Evolutionary conservation across 306 rosid species (phyloP).

Genomic region (Oxytropis ochrocephala): DNA sequence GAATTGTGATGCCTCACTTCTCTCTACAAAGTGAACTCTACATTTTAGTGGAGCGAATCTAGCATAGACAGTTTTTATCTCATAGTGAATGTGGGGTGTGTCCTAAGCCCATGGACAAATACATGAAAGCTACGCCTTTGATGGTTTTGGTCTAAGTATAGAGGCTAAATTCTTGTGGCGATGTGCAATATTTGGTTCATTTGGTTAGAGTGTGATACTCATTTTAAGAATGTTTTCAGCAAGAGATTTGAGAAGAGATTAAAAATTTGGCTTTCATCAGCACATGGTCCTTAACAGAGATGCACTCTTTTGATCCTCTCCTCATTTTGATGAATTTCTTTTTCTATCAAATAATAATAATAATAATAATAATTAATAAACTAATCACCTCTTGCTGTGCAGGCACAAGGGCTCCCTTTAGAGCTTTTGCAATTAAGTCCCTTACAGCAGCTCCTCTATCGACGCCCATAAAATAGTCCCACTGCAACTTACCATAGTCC

Average conservation of each 20-base stretch:
- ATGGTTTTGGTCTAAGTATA: not conserved
- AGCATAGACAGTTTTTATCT: not conserved
- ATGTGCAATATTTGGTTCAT: not conserved
- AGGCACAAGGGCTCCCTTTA: conserved; percentile 90
- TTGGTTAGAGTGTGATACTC: not conserved
- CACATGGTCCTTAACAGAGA: not conserved
- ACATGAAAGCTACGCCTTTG: not conserved
- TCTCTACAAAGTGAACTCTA: not conserved
- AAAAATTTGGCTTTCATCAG: not conserved
- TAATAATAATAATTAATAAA: too few species aligned
- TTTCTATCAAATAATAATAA: conserved; percentile 5
- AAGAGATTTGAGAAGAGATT: too few species aligned
- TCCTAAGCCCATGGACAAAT: not conserved
- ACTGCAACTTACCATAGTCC: too few species aligned
- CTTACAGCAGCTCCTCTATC: conserved; percentile 96
- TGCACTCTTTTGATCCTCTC: not conserved
- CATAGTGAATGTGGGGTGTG: not conserved
- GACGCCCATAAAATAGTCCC: conserved; percentile 95
- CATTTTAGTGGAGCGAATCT: not conserved
- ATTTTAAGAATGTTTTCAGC: not conserved
- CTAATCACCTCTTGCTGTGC: conserved; percentile 78
- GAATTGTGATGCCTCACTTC: not conserved
- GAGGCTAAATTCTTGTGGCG: not conserved
- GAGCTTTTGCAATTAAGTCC: conserved; percentile 83
- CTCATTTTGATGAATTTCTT: not conserved